Conservation (phyloP, 345 rosid genomes). For the Geranium rotundifolium region DNA sequence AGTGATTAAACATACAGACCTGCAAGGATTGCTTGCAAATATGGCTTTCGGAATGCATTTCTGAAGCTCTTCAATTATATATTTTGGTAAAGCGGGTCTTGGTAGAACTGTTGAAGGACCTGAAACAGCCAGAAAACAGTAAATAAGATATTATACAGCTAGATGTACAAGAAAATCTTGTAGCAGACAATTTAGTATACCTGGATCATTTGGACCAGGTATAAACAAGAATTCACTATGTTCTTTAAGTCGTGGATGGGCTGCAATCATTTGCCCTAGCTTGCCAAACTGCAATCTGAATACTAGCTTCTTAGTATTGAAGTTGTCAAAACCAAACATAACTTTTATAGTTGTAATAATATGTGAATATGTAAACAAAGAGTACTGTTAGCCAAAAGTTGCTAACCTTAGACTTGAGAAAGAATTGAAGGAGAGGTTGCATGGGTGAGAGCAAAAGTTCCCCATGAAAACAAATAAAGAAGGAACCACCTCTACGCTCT, state of each 20-base stretch:
- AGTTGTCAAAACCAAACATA: conserved; percentile 1
- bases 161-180: not conserved
- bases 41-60: conserved; percentile 59
- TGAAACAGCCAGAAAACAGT: conserved; percentile 17
- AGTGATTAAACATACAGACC: conserved; percentile 27
- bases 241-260: conserved; percentile 67
- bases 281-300: conserved; percentile 65
- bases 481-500: conserved; percentile 67
- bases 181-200: conserved; percentile 21
- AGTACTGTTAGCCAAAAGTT: conserved; percentile 2
- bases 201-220: conserved; percentile 92
- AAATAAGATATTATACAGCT: not conserved
- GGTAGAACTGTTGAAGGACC: conserved; percentile 89
- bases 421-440: conserved; percentile 69
- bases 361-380: not conserved
- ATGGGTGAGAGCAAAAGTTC: conserved; percentile 70
- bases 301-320: conserved; percentile 2
- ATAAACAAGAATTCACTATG: conserved; percentile 75
- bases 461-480: conserved; percentile 97
- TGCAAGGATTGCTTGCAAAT: conserved; percentile 93
- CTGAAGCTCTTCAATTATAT: conserved; percentile 62
- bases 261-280: conserved; percentile 64
- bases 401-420: conserved; percentile 68
- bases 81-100: conserved; percentile 65
- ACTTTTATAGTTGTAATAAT: not conserved